Evolutionary conservation across 768 basidiomycete genomes (phyloP).

Genomic region (Agrocybe praecox): DNA sequence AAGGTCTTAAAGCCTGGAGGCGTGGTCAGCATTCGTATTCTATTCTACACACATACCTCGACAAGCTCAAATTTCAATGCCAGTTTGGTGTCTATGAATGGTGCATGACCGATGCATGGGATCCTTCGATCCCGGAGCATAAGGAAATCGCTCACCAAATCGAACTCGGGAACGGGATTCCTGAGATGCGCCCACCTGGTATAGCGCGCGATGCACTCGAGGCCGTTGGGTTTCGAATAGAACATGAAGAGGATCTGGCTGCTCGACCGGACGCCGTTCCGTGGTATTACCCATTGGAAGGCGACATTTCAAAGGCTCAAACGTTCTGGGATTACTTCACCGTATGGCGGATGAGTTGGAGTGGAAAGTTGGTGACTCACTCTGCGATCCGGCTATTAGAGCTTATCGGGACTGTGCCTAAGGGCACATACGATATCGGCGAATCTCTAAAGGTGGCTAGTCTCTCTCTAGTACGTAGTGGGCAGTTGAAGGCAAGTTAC

Average conservation of each 20-base stretch:
- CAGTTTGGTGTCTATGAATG: constrained; percentile 99
- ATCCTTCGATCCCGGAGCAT: constrained; percentile 83
- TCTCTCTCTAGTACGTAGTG: constrained; percentile 78
- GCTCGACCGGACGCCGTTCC: constrained; percentile 74
- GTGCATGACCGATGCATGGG: constrained; percentile 97
- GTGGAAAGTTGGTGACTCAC: constrained; percentile 84
- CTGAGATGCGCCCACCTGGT: constrained; percentile 89
- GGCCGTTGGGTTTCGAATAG: constrained; percentile 85
- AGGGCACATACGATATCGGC: constrained; percentile 92
- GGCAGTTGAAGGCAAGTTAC: constrained; percentile 73
- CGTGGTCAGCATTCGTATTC: constrained; percentile 56
- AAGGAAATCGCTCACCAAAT: constrained; percentile 90
- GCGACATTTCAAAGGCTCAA: constrained; percentile 90
- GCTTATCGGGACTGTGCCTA: constrained; percentile 77
- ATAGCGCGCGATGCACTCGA: constrained; percentile 75
- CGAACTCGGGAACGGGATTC: constrained; percentile 95
- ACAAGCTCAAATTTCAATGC: not conserved
- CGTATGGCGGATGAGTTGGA: constrained; percentile 88
- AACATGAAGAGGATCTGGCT: constrained; percentile 94
- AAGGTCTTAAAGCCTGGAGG: constrained; percentile 97
- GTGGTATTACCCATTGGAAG: constrained; percentile 98
- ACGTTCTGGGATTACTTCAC: constrained; percentile 90
- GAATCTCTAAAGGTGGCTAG: constrained; percentile 87
- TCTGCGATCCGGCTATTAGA: constrained; percentile 79
- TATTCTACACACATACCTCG: not conserved